Evolutionary conservation across 352 stramenopile species (phyloP).

Genomic region (Globisporangium perplexum): DNA sequence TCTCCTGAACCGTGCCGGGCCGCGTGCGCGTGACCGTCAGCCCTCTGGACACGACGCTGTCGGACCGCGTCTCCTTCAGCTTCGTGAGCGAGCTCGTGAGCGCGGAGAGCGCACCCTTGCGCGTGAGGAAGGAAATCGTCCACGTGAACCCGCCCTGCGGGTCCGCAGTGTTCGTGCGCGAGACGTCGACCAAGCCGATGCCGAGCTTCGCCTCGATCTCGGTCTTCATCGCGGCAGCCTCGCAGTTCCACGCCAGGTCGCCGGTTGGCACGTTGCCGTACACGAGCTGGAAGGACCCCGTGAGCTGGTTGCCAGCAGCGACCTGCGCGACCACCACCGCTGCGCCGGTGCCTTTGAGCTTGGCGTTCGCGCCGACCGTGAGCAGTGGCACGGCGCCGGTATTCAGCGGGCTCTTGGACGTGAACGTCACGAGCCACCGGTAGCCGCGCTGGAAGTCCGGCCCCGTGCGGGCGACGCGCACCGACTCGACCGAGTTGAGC

Average conservation of each 20-base stretch:
- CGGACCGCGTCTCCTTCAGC: slow-evolving; percentile 48
- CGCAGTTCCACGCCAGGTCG: slow-evolving; percentile 77
- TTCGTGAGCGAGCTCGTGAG: slow-evolving; percentile 26
- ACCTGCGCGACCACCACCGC: slow-evolving; percentile 27
- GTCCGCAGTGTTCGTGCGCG: slow-evolving; percentile 54
- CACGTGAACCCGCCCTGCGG: slow-evolving; percentile 89
- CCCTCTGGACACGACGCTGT: slow-evolving; percentile 35
- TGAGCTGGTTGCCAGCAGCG: slow-evolving; percentile 58
- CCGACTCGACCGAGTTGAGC: slow-evolving; percentile 52
- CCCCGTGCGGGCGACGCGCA: slow-evolving; percentile 48
- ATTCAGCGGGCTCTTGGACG: slow-evolving; percentile 40
- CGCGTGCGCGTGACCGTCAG: slow-evolving; percentile 39
- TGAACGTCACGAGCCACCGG: slow-evolving; percentile 79
- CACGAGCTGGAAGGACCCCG: slow-evolving; percentile 53
- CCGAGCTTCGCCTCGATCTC: slow-evolving; percentile 43
- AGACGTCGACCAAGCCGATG: slow-evolving; percentile 56
- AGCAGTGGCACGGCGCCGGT: slow-evolving; percentile 54
- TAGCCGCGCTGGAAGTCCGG: slow-evolving; percentile 58
- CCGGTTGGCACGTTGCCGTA: slow-evolving; percentile 47
- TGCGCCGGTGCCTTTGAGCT: slow-evolving; percentile 30
- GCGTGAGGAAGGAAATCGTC: slow-evolving; percentile 90
- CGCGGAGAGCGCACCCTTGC: slow-evolving; percentile 35
- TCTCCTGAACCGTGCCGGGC: slow-evolving; percentile 48
- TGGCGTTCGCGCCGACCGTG: slow-evolving; percentile 32
- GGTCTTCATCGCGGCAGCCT: slow-evolving; percentile 57